phyloP scores from a whole-genome alignment of 179 eudicot genomes.

The Silene vulgaris region DNA sequence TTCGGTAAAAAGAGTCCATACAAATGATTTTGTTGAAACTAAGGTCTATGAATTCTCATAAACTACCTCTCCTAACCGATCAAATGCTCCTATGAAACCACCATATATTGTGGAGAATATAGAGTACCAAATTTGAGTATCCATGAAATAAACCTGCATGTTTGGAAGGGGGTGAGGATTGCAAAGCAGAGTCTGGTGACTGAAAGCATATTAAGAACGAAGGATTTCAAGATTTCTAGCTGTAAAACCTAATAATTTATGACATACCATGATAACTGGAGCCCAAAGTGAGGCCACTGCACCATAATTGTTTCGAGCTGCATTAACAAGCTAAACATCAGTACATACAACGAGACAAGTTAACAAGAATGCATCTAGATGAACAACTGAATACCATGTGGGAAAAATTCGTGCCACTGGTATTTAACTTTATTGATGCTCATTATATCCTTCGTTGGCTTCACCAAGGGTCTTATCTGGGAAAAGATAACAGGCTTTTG shows the following conservation, averaged over 20 bases:
- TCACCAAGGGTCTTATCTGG: constrained; percentile 86
- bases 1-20: not conserved
- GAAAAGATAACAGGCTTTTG: constrained; percentile 15
- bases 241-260: constrained; percentile 8
- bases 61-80: constrained; percentile 91
- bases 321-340: constrained; percentile 35
- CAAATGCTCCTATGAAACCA: constrained; percentile 92
- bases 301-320: constrained; percentile 68
- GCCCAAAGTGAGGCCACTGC: constrained; percentile 88
- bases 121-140: constrained; percentile 93
- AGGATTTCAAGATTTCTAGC: not conserved
- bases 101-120: constrained; percentile 81
- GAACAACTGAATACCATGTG: constrained; percentile 45
- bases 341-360: constrained; percentile 18
- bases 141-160: constrained; percentile 95
- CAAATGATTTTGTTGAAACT: not conserved
- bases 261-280: constrained; percentile 78
- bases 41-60: constrained; percentile 12
- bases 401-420: constrained; percentile 94
- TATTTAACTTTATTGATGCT: constrained; percentile 52
- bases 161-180: constrained; percentile 11
- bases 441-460: constrained; percentile 86
- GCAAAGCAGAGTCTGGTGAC: constrained; percentile 11
- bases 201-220: constrained; percentile 16
- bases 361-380: constrained; percentile 19